Evolutionary conservation across 2,329 filamentous ascomycete genomes (phyloP).

Genomic region (Magnaporthiopsis incrustans): DNA sequence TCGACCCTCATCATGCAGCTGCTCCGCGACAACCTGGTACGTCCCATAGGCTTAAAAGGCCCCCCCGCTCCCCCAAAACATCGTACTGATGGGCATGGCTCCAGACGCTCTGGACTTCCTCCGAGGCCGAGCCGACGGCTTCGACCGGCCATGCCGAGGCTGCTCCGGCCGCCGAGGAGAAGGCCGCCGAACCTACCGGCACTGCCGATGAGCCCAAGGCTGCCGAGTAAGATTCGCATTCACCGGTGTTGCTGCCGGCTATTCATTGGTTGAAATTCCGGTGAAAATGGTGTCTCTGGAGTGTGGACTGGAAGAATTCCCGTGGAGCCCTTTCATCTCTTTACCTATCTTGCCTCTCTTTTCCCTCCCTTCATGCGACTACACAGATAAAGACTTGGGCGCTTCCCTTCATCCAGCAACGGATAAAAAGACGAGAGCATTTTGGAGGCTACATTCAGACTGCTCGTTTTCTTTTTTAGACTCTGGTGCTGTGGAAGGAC

Average conservation of each 20-base stretch:
- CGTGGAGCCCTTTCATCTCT: slow-evolving; percentile 36
- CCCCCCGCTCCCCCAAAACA: neutral
- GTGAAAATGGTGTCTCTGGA: slow-evolving; percentile 56
- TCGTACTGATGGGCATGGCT: slow-evolving; percentile 20
- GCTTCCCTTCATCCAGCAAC: slow-evolving; percentile 28
- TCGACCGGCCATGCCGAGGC: slow-evolving; percentile 40
- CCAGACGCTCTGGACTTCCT: slow-evolving; percentile 98
- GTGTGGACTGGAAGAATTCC: slow-evolving; percentile 48
- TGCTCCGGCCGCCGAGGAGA: slow-evolving; percentile 48
- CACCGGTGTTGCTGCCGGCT: slow-evolving; percentile 30
- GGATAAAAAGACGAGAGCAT: slow-evolving; percentile 33
- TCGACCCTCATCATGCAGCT: slow-evolving; percentile 98
- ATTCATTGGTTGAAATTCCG: slow-evolving; percentile 34
- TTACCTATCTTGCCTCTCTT: slow-evolving; percentile 17
- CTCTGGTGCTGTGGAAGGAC: slow-evolving; percentile 40
- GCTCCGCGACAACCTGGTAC: slow-evolving; percentile 88
- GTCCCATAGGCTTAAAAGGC: slow-evolving; percentile 17
- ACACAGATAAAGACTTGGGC: slow-evolving; percentile 27
- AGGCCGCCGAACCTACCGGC: slow-evolving; percentile 39
- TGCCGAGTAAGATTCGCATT: slow-evolving; percentile 43
- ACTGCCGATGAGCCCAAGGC: slow-evolving; percentile 61
- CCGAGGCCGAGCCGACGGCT: slow-evolving; percentile 81
- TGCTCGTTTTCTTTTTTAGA: slow-evolving; percentile 40
- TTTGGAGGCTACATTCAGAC: slow-evolving; percentile 34
- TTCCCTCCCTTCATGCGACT: slow-evolving; percentile 26